phyloP scores from a whole-genome alignment of 208 protist species.

The Blechomonas ayalai region DNA sequence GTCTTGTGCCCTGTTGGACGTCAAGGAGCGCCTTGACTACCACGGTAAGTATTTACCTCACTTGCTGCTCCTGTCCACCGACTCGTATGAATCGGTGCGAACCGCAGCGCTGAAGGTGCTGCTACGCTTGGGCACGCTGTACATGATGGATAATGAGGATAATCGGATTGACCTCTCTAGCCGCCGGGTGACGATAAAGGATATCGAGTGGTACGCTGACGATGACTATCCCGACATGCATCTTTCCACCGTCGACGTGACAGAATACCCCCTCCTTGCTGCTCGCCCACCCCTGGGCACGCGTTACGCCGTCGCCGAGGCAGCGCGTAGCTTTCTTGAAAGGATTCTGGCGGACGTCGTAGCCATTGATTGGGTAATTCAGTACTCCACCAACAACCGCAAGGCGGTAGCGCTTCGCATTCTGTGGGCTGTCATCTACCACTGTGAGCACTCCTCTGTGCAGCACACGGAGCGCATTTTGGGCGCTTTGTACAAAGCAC shows the following conservation, averaged over 20 bases:
- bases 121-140: conserved; percentile 61
- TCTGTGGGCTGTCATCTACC: conserved; percentile 70
- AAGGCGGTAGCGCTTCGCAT: conserved; percentile 72
- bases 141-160: conserved; percentile 85
- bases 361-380: conserved; percentile 86
- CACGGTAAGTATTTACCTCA: conserved; percentile 76
- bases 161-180: conserved; percentile 77
- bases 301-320: conserved; percentile 78
- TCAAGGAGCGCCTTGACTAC: conserved; percentile 73
- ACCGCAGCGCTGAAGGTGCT: conserved; percentile 33
- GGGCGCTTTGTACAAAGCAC: conserved; percentile 70
- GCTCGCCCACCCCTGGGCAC: conserved; percentile 53
- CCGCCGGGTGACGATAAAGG: conserved; percentile 80
- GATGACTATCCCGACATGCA: conserved; percentile 81
- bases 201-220: conserved; percentile 91
- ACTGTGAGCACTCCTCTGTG: conserved; percentile 71
- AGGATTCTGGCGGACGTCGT: conserved; percentile 60
- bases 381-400: conserved; percentile 78
- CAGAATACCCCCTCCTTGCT: conserved; percentile 33
- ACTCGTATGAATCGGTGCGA: conserved; percentile 51
- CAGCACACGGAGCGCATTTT: conserved; percentile 84
- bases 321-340: conserved; percentile 50
- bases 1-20: conserved; percentile 57
- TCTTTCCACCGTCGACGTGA: conserved; percentile 11
- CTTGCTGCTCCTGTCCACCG: conserved; percentile 67